These are phyloP conservation scores for Fraxinus cuspidata DNA, from an alignment of 257 asterid genomes.

Conservation along the genomic window DNA sequence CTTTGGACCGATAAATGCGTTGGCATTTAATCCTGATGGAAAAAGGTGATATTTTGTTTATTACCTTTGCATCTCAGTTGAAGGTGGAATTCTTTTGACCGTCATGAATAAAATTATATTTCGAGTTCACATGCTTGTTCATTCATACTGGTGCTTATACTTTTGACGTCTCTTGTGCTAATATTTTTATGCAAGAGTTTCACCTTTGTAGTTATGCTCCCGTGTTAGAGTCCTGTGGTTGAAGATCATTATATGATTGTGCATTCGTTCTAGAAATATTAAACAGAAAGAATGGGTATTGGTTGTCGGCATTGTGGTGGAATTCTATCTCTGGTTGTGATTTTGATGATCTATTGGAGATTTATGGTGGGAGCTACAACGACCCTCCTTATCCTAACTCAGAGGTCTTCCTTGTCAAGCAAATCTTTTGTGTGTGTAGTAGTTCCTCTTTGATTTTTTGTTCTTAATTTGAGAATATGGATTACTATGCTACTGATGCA, in stretches of 20 bases:
- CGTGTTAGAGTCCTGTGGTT: background rate
- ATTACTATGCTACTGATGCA: no score
- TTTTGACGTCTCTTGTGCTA: background rate
- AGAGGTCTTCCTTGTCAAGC: background rate
- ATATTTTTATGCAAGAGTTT: background rate
- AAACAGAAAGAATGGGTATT: background rate
- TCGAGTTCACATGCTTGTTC: background rate
- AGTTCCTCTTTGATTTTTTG: background rate
- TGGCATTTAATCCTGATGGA: conserved; percentile 96
- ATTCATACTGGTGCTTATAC: background rate
- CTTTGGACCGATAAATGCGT: conserved; percentile 95
- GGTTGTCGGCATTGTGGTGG: background rate
- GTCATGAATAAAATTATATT: background rate
- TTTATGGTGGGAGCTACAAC: background rate
- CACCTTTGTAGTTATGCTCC: background rate
- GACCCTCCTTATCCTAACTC: background rate
- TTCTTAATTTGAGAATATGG: background rate
- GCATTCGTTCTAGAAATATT: background rate
- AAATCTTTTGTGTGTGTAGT: background rate
- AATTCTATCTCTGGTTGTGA: background rate
- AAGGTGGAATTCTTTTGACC: background rate
- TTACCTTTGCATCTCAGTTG: background rate
- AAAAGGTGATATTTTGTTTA: conserved; percentile 54
- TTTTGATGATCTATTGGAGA: background rate
- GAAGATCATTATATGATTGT: background rate